Evolutionary conservation across 164 flowering plant species (phyloP).

Genomic region (Paratinospora sagittata): DNA sequence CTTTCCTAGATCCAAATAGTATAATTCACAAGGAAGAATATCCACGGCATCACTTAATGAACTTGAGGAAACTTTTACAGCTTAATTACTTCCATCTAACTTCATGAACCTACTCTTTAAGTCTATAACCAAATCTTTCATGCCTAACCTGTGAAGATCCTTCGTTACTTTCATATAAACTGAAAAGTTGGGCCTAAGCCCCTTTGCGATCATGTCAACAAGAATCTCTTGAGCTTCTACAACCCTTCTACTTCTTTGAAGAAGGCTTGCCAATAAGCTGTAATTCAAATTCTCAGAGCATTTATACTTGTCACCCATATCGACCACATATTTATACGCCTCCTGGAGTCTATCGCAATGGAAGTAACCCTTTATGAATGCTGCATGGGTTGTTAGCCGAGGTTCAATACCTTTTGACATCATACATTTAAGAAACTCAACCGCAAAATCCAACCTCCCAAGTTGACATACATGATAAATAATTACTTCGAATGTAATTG

Average conservation of each 20-base stretch:
- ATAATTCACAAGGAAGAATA: not conserved
- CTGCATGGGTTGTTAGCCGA: constrained; percentile 48
- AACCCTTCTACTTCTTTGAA: constrained; percentile 30
- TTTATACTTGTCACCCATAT: constrained; percentile 23
- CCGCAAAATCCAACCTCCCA: constrained; percentile 41
- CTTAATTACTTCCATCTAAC: not conserved
- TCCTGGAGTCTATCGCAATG: constrained; percentile 26
- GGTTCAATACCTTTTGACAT: constrained; percentile 38
- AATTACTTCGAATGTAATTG: constrained; percentile 50
- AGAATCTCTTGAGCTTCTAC: constrained; percentile 41
- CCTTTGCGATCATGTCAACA: constrained; percentile 52
- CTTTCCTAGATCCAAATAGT: not conserved
- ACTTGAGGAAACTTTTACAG: not conserved
- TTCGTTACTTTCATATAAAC: constrained; percentile 35
- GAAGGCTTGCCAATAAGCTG: constrained; percentile 57
- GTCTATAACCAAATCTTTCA: constrained; percentile 29
- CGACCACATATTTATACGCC: constrained; percentile 43
- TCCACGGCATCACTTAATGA: not conserved
- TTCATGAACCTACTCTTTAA: constrained; percentile 28
- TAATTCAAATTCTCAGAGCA: constrained; percentile 33
- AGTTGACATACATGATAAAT: constrained; percentile 28
- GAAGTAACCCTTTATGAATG: constrained; percentile 49
- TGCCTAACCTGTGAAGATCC: constrained; percentile 27
- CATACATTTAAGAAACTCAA: constrained; percentile 38
- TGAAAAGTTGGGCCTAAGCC: constrained; percentile 47